Conservation (phyloP, 192 early-diverging fungal genomes). For the Gamsiella multidivaricata region DNA sequence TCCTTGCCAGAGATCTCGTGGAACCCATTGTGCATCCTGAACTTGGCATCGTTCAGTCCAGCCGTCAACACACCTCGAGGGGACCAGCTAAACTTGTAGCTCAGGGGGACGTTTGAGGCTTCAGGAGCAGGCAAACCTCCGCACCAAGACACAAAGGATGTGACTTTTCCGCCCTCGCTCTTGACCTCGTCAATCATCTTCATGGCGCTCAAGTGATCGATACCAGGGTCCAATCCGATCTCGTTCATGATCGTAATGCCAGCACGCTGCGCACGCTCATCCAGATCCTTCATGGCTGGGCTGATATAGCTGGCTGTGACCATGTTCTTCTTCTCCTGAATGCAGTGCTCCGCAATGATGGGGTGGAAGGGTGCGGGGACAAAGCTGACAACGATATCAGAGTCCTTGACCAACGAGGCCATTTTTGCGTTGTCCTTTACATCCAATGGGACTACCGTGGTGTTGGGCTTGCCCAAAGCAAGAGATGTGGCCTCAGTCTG, state of each 20-base stretch:
- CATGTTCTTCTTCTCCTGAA: slow-evolving; percentile 89
- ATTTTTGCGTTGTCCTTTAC: slow-evolving; percentile 73
- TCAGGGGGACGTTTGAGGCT: slow-evolving; percentile 88
- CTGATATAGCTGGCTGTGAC: slow-evolving; percentile 98
- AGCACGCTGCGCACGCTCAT: slow-evolving; percentile 80
- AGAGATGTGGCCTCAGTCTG: slow-evolving; percentile 77
- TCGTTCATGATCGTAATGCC: slow-evolving; percentile 95
- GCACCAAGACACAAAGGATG: slow-evolving; percentile 96
- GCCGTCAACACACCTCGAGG: slow-evolving; percentile 93
- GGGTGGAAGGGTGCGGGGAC: slow-evolving; percentile 90
- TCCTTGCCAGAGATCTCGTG: slow-evolving; percentile 72
- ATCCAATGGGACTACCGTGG: slow-evolving; percentile 75
- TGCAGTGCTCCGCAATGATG: slow-evolving; percentile 78
- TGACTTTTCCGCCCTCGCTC: slow-evolving; percentile 69
- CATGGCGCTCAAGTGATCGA: slow-evolving; percentile 97
- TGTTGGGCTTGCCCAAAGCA: slow-evolving; percentile 68
- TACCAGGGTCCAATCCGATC: slow-evolving; percentile 97
- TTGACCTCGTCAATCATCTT: slow-evolving; percentile 93
- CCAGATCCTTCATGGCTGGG: slow-evolving; percentile 84
- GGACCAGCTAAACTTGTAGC: slow-evolving; percentile 97
- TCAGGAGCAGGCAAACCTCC: slow-evolving; percentile 96
- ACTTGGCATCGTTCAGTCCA: slow-evolving; percentile 85
- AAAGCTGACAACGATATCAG: slow-evolving; percentile 93
- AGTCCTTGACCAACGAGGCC: slow-evolving; percentile 68
- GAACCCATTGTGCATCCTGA: slow-evolving; percentile 67